Conservation (phyloP, 805 yeast species). For the Ogataea nakhonphanomensis region DNA sequence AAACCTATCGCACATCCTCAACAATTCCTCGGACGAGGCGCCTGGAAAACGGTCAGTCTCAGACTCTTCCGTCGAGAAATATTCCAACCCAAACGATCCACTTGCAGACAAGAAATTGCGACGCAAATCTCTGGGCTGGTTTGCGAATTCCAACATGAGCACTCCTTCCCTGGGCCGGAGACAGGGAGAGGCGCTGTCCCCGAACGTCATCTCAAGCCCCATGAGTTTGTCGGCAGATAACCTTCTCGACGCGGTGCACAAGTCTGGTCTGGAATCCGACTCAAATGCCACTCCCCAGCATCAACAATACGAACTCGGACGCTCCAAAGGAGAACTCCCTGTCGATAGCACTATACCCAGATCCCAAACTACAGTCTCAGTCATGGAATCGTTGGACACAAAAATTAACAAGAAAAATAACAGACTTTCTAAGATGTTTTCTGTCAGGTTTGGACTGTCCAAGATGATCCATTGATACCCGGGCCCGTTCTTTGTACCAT, state of each 20-base stretch:
- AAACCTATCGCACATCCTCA: conserved; percentile 13
- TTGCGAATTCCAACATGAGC: conserved; percentile 20
- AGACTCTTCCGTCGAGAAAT: conserved; percentile 8
- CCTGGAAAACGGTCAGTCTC: conserved; percentile 13
- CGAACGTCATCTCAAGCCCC: not conserved
- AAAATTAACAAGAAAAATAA: conserved; percentile 15
- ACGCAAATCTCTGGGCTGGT: conserved; percentile 27
- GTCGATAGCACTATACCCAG: conserved; percentile 8
- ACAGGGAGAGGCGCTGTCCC: not conserved
- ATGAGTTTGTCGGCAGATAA: conserved; percentile 11
- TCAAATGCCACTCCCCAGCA: not conserved
- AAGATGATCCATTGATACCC: conserved; percentile 11
- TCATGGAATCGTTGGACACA: not conserved
- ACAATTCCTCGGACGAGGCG: conserved; percentile 5
- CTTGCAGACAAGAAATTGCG: conserved; percentile 10
- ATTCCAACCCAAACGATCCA: not conserved
- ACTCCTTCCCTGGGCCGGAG: conserved; percentile 13
- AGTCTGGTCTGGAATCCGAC: not conserved
- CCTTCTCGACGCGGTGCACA: not conserved
- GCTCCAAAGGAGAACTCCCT: conserved; percentile 2
- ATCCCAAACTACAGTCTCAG: not conserved
- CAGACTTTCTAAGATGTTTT: conserved; percentile 24
- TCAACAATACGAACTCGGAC: conserved; percentile 6
- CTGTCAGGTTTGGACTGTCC: conserved; percentile 25
- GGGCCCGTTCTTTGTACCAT: conserved; percentile 3